Conservation (phyloP, 2,329 filamentous ascomycete genomes). For the Alternaria dauci region DNA sequence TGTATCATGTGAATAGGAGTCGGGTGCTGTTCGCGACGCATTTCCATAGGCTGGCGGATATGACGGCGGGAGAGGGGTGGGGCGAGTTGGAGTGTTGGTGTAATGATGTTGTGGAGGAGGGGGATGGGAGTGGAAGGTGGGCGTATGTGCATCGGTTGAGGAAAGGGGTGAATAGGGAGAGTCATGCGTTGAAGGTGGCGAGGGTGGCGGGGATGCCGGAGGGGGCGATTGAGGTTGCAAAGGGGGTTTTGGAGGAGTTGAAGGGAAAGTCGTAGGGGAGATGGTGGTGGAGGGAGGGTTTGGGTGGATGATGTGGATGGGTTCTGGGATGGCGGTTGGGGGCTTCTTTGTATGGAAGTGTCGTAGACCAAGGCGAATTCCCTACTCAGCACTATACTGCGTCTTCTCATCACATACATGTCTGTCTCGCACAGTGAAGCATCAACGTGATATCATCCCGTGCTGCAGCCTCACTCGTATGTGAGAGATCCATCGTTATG, state of each 20-base stretch:
- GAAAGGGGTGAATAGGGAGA: constrained; percentile 82
- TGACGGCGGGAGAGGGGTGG: constrained; percentile 67
- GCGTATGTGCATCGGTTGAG: constrained; percentile 85
- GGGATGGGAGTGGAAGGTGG: constrained; percentile 65
- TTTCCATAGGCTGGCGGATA: constrained; percentile 84
- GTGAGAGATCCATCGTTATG: background rate
- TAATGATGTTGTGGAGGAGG: constrained; percentile 83
- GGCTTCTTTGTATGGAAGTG: too few relatives aligned
- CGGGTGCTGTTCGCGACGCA: constrained; percentile 93
- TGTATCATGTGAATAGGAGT: constrained; percentile 79
- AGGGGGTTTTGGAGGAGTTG: constrained; percentile 59
- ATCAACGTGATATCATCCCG: background rate
- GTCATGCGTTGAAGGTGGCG: constrained; percentile 96
- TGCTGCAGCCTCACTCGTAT: too few relatives aligned
- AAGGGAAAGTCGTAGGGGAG: constrained; percentile 6
- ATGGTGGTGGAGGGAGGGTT: too few relatives aligned
- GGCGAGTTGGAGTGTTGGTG: constrained; percentile 77
- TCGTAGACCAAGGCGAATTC: too few relatives aligned
- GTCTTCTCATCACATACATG: background rate
- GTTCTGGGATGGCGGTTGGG: too few relatives aligned
- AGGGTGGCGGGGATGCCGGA: constrained; percentile 80
- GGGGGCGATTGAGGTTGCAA: constrained; percentile 73
- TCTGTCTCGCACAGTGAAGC: background rate
- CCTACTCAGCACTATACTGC: background rate
- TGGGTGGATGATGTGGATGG: too few relatives aligned